Evolutionary conservation across 1,284 basidiomycete species (phyloP), one percentile per base, ranked within the genome.

Genomic region (Cutaneotrichosporon mucoides): DNA sequence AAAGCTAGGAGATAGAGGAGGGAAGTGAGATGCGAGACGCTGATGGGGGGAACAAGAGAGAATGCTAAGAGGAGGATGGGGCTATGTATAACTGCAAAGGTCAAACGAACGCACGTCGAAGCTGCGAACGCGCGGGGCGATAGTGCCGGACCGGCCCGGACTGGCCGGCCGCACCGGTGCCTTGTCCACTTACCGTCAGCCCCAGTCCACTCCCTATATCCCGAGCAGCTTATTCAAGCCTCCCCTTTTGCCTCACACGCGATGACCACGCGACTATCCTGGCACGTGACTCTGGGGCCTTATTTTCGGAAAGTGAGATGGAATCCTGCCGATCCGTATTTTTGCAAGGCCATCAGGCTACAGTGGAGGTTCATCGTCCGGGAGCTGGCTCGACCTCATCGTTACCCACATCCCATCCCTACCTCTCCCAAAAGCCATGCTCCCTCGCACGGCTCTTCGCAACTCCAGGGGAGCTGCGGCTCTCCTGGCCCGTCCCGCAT

Each of bases 371-470:
- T 24, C 24, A 24, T 24, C 24, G n/a, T n/a, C 24, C 24, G 24
- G 24, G 3, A 24, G 24, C 24, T 24, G 24, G 24, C 24, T 24
- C 24, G 24, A 24, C 24, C 46, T 36, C 46, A 48, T 13, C 24
- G 24, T 11, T 6, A 48, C 46, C 33, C 46, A 48, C 35, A 9
- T n/a, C 34, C 34, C 34, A 13, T 33, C 13, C 35, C 33, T n/a
- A 13, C 34, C 34, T 12, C n/a, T 33, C 13, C 7, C 34, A 46
- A 48, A 35, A 6, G 49, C 51, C 51, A 53, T 53, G 51, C 51
- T 53, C n/a, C 41, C 40, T 44, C 51, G 51, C 51, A 43, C 42
- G 41, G 51, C 51, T 44, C 42, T 53, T n/a, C 51, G 51, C 41
- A 53, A 33, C 51, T 53, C 51, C 7, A 43, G 41, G 16, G 51